Conservation (phyloP, 352 stramenopile species). For the Aphanomyces invadans region DNA sequence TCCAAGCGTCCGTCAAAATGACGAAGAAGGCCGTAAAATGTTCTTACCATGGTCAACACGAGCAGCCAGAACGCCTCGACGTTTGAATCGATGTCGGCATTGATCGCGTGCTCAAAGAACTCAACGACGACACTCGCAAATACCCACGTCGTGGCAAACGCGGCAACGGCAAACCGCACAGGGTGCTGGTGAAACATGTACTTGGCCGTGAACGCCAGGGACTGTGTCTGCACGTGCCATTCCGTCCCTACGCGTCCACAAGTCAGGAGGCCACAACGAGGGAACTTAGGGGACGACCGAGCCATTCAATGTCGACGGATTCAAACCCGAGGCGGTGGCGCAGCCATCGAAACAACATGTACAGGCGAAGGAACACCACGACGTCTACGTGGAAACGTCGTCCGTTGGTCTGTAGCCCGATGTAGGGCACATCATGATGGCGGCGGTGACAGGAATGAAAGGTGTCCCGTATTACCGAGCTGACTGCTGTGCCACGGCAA, state of each 20-base stretch:
- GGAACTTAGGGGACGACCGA: background rate
- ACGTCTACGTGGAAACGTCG: too few species aligned
- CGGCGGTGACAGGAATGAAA: too few species aligned
- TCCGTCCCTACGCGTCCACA: too few species aligned
- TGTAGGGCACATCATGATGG: too few species aligned
- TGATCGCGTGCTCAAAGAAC: constrained; percentile 17
- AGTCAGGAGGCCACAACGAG: background rate
- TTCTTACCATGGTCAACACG: constrained; percentile 17
- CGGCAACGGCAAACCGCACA: constrained; percentile 5
- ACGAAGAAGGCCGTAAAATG: background rate
- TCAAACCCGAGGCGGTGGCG: constrained; percentile 21
- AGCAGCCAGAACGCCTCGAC: constrained; percentile 16
- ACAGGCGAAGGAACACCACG: constrained; percentile 18
- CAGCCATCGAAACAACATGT: constrained; percentile 16
- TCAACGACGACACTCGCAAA: constrained; percentile 12
- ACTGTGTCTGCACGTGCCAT: constrained; percentile 18
- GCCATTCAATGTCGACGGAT: constrained; percentile 22
- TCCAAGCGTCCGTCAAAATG: background rate
- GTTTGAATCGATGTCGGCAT: constrained; percentile 13
- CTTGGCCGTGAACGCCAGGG: constrained; percentile 22
- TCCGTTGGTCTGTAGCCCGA: too few species aligned
- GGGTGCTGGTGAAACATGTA: constrained; percentile 21
- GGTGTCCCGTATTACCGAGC: too few species aligned
- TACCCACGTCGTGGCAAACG: constrained; percentile 16
- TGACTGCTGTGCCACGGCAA: constrained; percentile 11